Base-by-base conservation (phyloP, 2,329 filamentous ascomycete species). In the Cordyceps cateniannulata region DNA sequence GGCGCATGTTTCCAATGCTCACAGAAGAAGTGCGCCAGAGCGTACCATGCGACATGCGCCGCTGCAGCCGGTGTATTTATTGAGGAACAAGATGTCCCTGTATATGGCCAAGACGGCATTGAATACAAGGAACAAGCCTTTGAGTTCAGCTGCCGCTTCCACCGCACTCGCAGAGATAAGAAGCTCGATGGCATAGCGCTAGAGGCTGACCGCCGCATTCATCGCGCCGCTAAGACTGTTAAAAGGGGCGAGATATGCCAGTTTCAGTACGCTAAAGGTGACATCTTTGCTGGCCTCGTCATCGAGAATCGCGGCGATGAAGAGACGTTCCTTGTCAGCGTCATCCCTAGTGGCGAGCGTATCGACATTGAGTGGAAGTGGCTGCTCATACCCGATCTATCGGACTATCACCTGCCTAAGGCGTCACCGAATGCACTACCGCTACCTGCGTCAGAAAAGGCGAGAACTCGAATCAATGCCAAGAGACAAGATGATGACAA, bases 1-100 rank as follows among this genome's bases (percentile, higher is more conserved):
- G 95, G 95, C n/a, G 91, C 91, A 18, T 97, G 93, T 75, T 96
- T 99, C 76, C 93, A 98, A 73, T 99, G 95, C 75, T 96, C 91
- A 1, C 88, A 91, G 67, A 93, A 93, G 78, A 98, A 96, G 72
- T 99, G 95, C 69, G 89, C 91, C 4, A 83, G 95, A 65, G 89
- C 93, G 9, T 99, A 97, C 74, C 95, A 99, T 72, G 90, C 93
- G 18, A 98, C 93, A 1, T 99, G 95, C 71, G 95, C 95, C 3
- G 88, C 92, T 8, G 87, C 93, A 24, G 93, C 93, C 40, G 95
- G 95, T 61, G 92, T 97, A 2, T 90, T 96, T 70, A 87, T 97
- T 53, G 93, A 99, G 71, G 85, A 91, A 67, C 90, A 90, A 32
- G 85, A 91, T 40, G 87, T 96, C 32, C 90, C 91, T 0, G 89